Evolutionary conservation across 116 monocot genomes (phyloP), one percentile per base, ranked within the genome.

Genomic region (Cymodocea nodosa): DNA sequence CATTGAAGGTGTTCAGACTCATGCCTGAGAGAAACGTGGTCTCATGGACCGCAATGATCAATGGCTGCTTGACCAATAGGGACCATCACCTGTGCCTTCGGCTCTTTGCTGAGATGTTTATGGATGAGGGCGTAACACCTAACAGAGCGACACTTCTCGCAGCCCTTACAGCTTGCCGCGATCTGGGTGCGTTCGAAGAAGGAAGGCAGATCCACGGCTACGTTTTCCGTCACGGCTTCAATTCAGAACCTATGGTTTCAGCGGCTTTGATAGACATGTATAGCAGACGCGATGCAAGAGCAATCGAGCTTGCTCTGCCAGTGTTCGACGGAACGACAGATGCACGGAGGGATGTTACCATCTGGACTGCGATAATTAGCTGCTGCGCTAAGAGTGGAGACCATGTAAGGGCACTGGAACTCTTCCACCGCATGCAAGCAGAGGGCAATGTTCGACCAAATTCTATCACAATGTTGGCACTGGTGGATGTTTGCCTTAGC

Each of bases 21-120:
- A 81, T 85, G 81, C 52, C 66, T 13, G 67, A 62, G 35, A 78
- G 60, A 39, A 79, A 81, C 68, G 76, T 68, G 59, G 76, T 80
- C 6, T 68, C 83, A 19, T 83, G 83, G 83, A 83, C 79, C 20
- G 73, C 83, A 0, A 75, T 79, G 76, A 80, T 83, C 51, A 56
- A 62, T 5, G 83, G 71, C 10, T 76, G 66, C 40, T 44, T 72
- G 23, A 40, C 30, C 10, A 65, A 56, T 34, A 71, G 74, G 4
- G 40, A 40, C 7, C 50, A 68, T 16, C 23, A 15, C 9, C 5
- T 61, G 68, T 61, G 74, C 5, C 15, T 75, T 2, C 51, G 62
- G 4, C 6, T 73, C 18, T 67, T 84, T n/a, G 48, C 73, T 53
- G 68, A 51, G n/a, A 81, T 80, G 80, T 40, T 22, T 2, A 14